Conservation (phyloP, 495 filamentous ascomycete species). For the Sphaerosporella brunnea region DNA sequence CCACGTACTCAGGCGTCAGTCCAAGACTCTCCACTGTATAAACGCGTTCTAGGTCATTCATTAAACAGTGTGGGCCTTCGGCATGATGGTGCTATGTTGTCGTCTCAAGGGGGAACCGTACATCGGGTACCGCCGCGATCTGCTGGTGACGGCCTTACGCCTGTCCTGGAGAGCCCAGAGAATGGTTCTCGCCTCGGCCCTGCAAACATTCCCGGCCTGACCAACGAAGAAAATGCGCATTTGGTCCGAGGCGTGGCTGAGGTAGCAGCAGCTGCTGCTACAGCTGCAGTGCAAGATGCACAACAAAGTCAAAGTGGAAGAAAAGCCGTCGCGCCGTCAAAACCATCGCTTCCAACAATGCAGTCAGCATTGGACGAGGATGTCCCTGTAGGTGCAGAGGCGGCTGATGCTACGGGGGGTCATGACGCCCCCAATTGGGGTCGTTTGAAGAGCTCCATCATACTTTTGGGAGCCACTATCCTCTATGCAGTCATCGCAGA, state of each 20-base stretch:
- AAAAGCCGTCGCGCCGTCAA: constrained; percentile 10
- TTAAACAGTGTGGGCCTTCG: constrained; percentile 57
- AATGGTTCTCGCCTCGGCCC: constrained; percentile 10
- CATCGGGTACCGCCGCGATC: constrained; percentile 51
- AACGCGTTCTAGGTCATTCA: constrained; percentile 79
- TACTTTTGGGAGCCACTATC: constrained; percentile 75
- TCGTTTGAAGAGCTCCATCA: constrained; percentile 68
- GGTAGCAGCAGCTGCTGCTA: constrained; percentile 78
- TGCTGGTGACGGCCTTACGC: constrained; percentile 12
- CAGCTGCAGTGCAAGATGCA: constrained; percentile 67
- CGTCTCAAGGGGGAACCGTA: constrained; percentile 33
- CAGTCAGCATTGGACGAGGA: constrained; percentile 29
- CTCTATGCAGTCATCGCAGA: constrained; percentile 93
- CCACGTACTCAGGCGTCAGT: constrained; percentile 28
- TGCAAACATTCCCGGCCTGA: constrained; percentile 47
- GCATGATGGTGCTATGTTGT: constrained; percentile 31
- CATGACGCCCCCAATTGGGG: constrained; percentile 99
- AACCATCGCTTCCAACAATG: constrained; percentile 25
- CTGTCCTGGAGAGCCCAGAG: constrained; percentile 8
- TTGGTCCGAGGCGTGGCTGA: constrained; percentile 73
- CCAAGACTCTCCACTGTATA: constrained; percentile 77
- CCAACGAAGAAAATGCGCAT: constrained; percentile 58
- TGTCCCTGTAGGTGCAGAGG: constrained; percentile 30
- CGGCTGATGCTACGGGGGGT: constrained; percentile 44
- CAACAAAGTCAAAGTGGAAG: constrained; percentile 15